Percentiles rank a stretch among this genome's conserved stretches.
Evolutionary conservation across 2,329 filamentous ascomycete species (phyloP).

Genomic region (Monascus ruber): DNA sequence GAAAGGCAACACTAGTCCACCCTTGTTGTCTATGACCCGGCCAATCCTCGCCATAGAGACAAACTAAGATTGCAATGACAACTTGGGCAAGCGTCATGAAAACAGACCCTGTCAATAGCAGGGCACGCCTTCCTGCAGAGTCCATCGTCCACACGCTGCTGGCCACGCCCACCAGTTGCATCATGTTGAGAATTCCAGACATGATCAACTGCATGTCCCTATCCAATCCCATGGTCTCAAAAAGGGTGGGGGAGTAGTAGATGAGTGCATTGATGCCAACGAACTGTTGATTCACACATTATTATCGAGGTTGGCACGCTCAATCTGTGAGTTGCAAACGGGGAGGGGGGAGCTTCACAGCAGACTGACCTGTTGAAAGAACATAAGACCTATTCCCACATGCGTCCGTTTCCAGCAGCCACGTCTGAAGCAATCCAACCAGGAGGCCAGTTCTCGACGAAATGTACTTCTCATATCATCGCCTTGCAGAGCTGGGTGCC

Average conservation of each 20-base stretch:
- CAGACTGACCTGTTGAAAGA: slow-evolving; percentile 41
- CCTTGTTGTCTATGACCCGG: slow-evolving; percentile 39
- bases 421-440: slow-evolving; percentile 39
- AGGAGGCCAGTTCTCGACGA: slow-evolving; percentile 38
- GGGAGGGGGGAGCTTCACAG: not conserved
- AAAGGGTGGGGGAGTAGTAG: slow-evolving; percentile 52
- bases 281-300: slow-evolving; percentile 19
- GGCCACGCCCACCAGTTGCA: slow-evolving; percentile 35
- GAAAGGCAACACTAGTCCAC: slow-evolving; percentile 46
- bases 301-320: slow-evolving; percentile 2
- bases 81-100: slow-evolving; percentile 39
- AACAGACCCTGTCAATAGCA: slow-evolving; percentile 35
- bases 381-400: slow-evolving; percentile 43
- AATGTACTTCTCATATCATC: slow-evolving; percentile 23
- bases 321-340: not conserved
- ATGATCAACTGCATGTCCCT: slow-evolving; percentile 40
- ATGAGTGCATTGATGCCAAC: slow-evolving; percentile 45
- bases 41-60: slow-evolving; percentile 42
- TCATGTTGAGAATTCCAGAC: slow-evolving; percentile 43
- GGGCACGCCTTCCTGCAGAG: slow-evolving; percentile 33
- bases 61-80: slow-evolving; percentile 45
- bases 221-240: slow-evolving; percentile 38
- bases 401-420: slow-evolving; percentile 41
- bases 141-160: slow-evolving; percentile 41
- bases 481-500: slow-evolving; percentile 28